phyloP scores from a whole-genome alignment of 2,329 filamentous ascomycete genomes.

The Tolypocladium tundrense region DNA sequence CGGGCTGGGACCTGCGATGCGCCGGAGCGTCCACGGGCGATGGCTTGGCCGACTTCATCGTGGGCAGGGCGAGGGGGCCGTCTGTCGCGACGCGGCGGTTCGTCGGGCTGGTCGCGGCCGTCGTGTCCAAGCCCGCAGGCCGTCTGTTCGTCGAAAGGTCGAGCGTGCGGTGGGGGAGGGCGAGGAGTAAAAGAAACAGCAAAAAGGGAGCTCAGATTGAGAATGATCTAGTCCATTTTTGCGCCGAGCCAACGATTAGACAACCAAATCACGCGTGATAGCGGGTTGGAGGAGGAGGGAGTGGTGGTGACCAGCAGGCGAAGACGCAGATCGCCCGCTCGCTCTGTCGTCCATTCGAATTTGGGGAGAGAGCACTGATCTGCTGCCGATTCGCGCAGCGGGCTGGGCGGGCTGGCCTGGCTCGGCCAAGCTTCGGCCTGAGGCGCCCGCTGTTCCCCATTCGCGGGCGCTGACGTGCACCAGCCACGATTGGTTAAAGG shows the following conservation, averaged over 20 bases:
- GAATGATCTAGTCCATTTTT: neutral
- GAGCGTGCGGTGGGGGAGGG: neutral
- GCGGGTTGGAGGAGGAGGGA: neutral
- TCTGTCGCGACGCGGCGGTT: slow-evolving; percentile 4
- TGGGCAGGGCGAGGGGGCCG: slow-evolving; percentile 18
- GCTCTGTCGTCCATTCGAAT: neutral
- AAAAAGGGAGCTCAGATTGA: neutral
- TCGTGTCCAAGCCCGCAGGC: neutral
- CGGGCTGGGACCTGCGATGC: slow-evolving; percentile 51
- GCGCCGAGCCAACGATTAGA: neutral
- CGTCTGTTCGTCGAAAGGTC: neutral
- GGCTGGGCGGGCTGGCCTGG: neutral
- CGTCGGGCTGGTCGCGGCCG: neutral
- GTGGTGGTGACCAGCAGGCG: neutral
- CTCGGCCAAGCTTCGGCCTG: neutral
- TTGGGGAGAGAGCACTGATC: neutral
- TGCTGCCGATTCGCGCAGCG: neutral
- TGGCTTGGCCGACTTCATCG: slow-evolving; percentile 47
- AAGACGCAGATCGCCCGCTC: neutral
- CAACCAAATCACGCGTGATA: neutral
- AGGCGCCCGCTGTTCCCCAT: neutral
- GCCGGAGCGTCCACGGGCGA: slow-evolving; percentile 31
- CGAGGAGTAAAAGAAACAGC: neutral
- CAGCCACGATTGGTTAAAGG: neutral
- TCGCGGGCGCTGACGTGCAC: neutral